Evolutionary conservation across 176 grass and related monocot species (phyloP), one percentile per base, ranked within the genome.

Genomic region (Panicum miliaceum): DNA sequence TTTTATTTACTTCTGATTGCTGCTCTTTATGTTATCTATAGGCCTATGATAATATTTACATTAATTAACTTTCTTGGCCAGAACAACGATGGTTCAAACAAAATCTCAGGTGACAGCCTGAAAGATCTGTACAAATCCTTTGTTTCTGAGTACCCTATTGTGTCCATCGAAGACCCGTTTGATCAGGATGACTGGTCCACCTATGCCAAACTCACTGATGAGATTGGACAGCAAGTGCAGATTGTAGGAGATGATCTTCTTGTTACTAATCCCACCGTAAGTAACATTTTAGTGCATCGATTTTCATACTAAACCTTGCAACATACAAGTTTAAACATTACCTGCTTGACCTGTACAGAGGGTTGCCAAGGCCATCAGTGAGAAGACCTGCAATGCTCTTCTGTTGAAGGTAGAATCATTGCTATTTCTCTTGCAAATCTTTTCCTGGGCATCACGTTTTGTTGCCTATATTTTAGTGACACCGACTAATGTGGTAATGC

Each of bases 91-190:
- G 96, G 96, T 51, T 96, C 96, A 12, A 84, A 99, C 34, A 99
- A 99, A 82, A 99, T 99, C 56, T 99, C 96, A 32, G 93, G 96
- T 35, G 93, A 99, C 65, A 94, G 93, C 86, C 65, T 99, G 85
- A 99, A 95, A 64, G 92, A 99, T 34, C 89, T 99, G 3, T 99
- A 99, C 96, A 99, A 99, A 78, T 92, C 96, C 35, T 99, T 99
- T 71, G 92, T 92, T 4, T 66, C 43, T 4, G 96, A 90, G 72
- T 98, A 98, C 74, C 95, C 95, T 60, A 98, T 98, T 82, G 92
- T 87, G 7, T 98, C 95, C 1, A 98, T 98, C 59, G 96, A 98
- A 69, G 96, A 98, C 53, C 96, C 96, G 11, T 98, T 98, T 90
- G 96, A 98, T 78, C 96, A 95, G 91, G 96, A 98, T 81, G 93